Percentiles rank a stretch among this genome's conserved stretches.
These are phyloP conservation scores for Otatea glauca DNA, from an alignment of 176 grass and related monocot genomes.

Conservation along the genomic window DNA sequence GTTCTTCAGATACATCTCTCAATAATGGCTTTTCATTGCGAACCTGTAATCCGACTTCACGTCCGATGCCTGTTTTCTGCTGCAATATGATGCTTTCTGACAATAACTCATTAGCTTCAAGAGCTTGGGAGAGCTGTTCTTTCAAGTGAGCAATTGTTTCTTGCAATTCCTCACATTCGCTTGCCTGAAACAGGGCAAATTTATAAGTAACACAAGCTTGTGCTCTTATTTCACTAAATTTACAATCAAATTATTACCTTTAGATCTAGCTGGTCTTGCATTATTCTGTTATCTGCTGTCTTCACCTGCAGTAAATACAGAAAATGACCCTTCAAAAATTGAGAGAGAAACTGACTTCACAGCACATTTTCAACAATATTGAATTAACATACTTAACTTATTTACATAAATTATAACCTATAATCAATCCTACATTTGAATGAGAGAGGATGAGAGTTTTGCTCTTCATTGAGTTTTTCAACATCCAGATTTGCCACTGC, in stretches of 20 bases:
- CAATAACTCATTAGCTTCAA: conserved; percentile 50
- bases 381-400: conserved; percentile 8
- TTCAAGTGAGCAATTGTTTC: conserved; percentile 61
- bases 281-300: conserved; percentile 82
- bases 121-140: conserved; percentile 63
- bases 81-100: conserved; percentile 39
- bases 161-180: conserved; percentile 59
- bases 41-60: conserved; percentile 42
- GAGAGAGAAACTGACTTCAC: neutral
- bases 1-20: conserved; percentile 47
- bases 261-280: conserved; percentile 68
- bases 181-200: conserved; percentile 54
- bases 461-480: neutral
- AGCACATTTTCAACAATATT: neutral
- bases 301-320: conserved; percentile 62
- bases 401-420: conserved; percentile 8
- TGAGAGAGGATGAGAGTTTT: neutral
- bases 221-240: conserved; percentile 22
- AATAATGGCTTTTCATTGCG: conserved; percentile 33
- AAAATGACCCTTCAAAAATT: conserved; percentile 12
- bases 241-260: conserved; percentile 54
- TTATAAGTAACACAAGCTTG: conserved; percentile 14
- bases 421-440: neutral
- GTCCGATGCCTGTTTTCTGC: conserved; percentile 10
- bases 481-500: neutral